Percentiles rank a stretch among this genome's conserved stretches.
Conservation (phyloP, 2,329 filamentous ascomycete species). For the Ascocoryne sarcoides region DNA sequence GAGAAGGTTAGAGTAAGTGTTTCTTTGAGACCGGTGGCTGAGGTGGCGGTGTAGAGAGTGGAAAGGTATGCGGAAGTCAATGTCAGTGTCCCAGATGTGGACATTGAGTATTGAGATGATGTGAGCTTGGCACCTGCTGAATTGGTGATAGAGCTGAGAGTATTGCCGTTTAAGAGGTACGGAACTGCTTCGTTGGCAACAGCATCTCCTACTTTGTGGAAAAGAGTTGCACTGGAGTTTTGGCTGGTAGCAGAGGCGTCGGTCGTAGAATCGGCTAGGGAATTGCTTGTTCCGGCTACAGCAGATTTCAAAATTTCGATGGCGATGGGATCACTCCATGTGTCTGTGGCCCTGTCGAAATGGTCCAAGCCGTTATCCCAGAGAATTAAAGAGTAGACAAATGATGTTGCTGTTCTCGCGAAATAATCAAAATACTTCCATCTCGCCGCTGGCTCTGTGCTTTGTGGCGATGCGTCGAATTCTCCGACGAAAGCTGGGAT, state of each 20-base stretch:
- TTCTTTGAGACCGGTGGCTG: conserved; percentile 37
- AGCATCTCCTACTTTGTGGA: conserved; percentile 39
- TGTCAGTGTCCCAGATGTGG: conserved; percentile 34
- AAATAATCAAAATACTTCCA: conserved; percentile 52
- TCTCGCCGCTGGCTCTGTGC: conserved; percentile 45
- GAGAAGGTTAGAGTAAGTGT: conserved; percentile 46
- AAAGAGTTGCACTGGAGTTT: conserved; percentile 44
- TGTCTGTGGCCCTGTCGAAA: conserved; percentile 38
- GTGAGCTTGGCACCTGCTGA: conserved; percentile 31
- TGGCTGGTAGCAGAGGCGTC: conserved; percentile 38
- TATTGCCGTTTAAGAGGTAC: conserved; percentile 47
- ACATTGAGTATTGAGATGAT: conserved; percentile 39
- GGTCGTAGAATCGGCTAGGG: conserved; percentile 42
- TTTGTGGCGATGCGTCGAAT: conserved; percentile 41
- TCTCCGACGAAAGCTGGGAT: conserved; percentile 50
- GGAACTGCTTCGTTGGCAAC: conserved; percentile 37
- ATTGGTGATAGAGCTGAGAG: conserved; percentile 34
- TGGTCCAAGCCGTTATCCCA: conserved; percentile 54
- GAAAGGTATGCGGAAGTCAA: conserved; percentile 39
- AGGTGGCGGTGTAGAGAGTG: conserved; percentile 34
- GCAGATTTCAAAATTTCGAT: conserved; percentile 40
- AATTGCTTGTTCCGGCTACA: conserved; percentile 36
- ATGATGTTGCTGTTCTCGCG: conserved; percentile 38
- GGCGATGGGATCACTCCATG: conserved; percentile 42
- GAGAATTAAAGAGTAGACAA: conserved; percentile 42